A percentile compares a stretch with the other conserved stretches of the same genome.
phyloP scores from a whole-genome alignment of 2,329 filamentous ascomycete genomes.

The Cladophialophora psammophila region DNA sequence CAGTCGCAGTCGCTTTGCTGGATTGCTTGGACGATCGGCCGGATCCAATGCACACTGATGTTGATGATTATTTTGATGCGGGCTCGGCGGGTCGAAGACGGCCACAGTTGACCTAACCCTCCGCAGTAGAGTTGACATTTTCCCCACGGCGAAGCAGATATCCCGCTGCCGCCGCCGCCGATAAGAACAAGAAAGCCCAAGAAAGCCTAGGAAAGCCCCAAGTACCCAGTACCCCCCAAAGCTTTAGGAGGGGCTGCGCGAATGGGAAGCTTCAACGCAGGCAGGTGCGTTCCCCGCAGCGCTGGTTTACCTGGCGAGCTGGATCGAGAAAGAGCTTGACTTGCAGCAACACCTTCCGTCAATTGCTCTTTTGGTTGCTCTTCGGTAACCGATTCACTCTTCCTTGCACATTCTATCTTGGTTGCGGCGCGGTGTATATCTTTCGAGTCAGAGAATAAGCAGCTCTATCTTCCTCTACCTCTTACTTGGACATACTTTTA shows the following conservation, averaged over 20 bases:
- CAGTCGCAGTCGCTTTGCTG: slow-evolving; percentile 17
- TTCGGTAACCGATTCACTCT: slow-evolving; percentile 6
- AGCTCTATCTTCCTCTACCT: slow-evolving; percentile 12
- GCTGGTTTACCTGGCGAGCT: background rate
- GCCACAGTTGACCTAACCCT: slow-evolving; percentile 35
- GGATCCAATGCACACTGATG: slow-evolving; percentile 15
- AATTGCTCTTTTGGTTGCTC: background rate
- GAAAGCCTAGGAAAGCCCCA: too few relatives aligned
- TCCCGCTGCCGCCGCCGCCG: background rate
- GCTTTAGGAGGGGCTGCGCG: slow-evolving; percentile 5
- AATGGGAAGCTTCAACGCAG: slow-evolving; percentile 11
- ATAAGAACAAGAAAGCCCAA: background rate
- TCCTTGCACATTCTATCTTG: slow-evolving; percentile 19
- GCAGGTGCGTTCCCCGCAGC: slow-evolving; percentile 16
- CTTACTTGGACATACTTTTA: slow-evolving; percentile 8
- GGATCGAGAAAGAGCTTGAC: background rate
- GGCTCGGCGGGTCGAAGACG: slow-evolving; percentile 2
- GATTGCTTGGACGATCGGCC: slow-evolving; percentile 3
- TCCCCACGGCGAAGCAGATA: slow-evolving; percentile 3
- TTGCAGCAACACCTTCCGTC: background rate
- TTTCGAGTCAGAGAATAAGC: slow-evolving; percentile 5
- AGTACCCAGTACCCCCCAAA: background rate
- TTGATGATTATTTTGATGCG: slow-evolving; percentile 10
- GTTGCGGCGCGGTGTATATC: slow-evolving; percentile 23
- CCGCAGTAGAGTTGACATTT: slow-evolving; percentile 38